These are phyloP conservation scores for Amanita rubescens DNA, from an alignment of 768 basidiomycete genomes.

Conservation along the genomic window DNA sequence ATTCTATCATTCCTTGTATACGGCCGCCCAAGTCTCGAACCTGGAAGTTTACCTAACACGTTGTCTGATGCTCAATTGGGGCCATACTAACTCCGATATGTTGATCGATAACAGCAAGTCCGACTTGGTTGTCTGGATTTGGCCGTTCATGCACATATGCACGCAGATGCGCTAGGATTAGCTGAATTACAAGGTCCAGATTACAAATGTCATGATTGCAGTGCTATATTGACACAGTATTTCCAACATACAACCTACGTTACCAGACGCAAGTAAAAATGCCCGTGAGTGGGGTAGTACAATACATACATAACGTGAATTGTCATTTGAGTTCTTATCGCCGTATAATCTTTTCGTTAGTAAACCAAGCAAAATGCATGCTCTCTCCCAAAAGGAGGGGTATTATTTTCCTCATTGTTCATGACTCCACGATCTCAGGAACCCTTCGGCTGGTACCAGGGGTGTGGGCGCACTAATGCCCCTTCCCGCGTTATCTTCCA, in stretches of 20 bases:
- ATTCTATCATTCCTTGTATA: too few relatives aligned
- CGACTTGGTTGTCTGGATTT: too few relatives aligned
- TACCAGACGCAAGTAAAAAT: neutral
- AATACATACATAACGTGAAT: neutral
- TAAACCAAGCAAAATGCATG: neutral
- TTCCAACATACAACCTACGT: neutral
- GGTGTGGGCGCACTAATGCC: slow-evolving; percentile 28
- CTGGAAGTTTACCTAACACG: too few relatives aligned
- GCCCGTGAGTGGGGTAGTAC: neutral
- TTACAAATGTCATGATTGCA: neutral
- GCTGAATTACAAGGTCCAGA: neutral
- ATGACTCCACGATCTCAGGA: slow-evolving; percentile 26
- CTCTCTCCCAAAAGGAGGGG: neutral
- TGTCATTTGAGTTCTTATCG: neutral
- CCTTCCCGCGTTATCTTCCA: slow-evolving; percentile 12
- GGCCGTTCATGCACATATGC: too few relatives aligned
- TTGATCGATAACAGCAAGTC: too few relatives aligned
- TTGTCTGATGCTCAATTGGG: too few relatives aligned
- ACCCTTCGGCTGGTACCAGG: slow-evolving; percentile 18
- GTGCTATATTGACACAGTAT: neutral
- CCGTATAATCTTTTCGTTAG: neutral
- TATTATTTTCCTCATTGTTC: slow-evolving; percentile 4
- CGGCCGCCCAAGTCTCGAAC: too few relatives aligned
- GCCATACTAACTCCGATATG: too few relatives aligned
- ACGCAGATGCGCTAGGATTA: too few relatives aligned